A percentile compares a stretch with the other conserved stretches of the same genome.
phyloP scores from a whole-genome alignment of 2,329 filamentous ascomycete species.

The Epichloe scottii region DNA sequence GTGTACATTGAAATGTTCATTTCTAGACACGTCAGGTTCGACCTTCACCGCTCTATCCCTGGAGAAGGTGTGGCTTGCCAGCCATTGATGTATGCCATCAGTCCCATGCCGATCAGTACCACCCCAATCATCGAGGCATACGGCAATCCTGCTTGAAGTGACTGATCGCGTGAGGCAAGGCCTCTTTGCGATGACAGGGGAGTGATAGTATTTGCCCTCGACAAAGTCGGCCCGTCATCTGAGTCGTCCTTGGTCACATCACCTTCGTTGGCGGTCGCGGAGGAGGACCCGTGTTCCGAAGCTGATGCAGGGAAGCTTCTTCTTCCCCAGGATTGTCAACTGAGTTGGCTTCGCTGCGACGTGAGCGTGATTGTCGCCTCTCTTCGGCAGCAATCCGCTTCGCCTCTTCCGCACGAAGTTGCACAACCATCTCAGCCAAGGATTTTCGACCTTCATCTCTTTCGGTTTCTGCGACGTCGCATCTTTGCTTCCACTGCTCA shows the following conservation, averaged over 20 bases:
- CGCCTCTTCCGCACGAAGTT: slow-evolving; percentile 58
- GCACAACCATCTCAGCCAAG: slow-evolving; percentile 76
- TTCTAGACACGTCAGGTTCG: neutral
- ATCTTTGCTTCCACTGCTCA: slow-evolving; percentile 62
- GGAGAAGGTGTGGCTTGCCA: slow-evolving; percentile 45
- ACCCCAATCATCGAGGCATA: slow-evolving; percentile 77
- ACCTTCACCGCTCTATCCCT: slow-evolving; percentile 19
- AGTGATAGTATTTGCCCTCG: slow-evolving; percentile 37
- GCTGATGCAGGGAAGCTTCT: neutral
- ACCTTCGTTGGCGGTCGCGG: slow-evolving; percentile 4
- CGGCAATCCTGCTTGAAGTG: slow-evolving; percentile 44
- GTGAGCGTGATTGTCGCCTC: slow-evolving; percentile 26
- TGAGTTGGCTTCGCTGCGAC: slow-evolving; percentile 3
- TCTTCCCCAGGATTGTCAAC: slow-evolving; percentile 5
- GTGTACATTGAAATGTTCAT: neutral
- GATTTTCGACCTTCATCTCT: slow-evolving; percentile 59
- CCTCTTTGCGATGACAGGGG: slow-evolving; percentile 27
- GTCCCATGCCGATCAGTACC: slow-evolving; percentile 65
- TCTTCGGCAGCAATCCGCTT: slow-evolving; percentile 31
- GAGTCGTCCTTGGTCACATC: slow-evolving; percentile 18
- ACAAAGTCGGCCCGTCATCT: slow-evolving; percentile 30
- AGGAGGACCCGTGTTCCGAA: neutral
- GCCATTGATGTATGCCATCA: slow-evolving; percentile 80
- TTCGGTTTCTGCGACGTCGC: slow-evolving; percentile 71
- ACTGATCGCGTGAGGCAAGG: slow-evolving; percentile 29